A percentile compares a stretch with the other conserved stretches of the same genome.
These are phyloP conservation scores for Pichia ethanolica DNA, from an alignment of 805 yeast species.

Conservation along the genomic window DNA sequence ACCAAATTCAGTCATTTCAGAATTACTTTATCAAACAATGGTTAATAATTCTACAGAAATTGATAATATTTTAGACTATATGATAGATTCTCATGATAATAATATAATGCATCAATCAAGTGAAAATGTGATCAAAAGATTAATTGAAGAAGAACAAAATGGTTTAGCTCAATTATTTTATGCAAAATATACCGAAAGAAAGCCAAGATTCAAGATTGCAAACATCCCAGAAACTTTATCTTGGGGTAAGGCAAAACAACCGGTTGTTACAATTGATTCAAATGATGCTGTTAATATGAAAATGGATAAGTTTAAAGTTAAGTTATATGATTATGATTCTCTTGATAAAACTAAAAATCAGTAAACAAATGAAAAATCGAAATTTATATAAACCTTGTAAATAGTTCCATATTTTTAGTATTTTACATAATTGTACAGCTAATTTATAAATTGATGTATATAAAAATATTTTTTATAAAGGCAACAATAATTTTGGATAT, in stretches of 20 bases:
- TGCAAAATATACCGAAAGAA: slow-evolving; percentile 3
- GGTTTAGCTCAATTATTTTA: slow-evolving; percentile 13
- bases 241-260: slow-evolving; percentile 3
- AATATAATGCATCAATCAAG: slow-evolving; percentile 2
- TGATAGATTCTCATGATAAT: background rate
- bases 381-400: too few species aligned
- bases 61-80: slow-evolving; percentile 6
- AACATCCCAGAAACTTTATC: background rate
- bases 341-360: slow-evolving; percentile 5
- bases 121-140: slow-evolving; percentile 6
- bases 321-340: slow-evolving; percentile 14
- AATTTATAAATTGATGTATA: too few species aligned
- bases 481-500: too few species aligned
- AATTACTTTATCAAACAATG: slow-evolving; percentile 5
- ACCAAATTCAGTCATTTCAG: slow-evolving; percentile 1
- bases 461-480: too few species aligned
- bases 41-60: slow-evolving; percentile 8
- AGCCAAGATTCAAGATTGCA: slow-evolving; percentile 5
- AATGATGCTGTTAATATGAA: slow-evolving; percentile 12
- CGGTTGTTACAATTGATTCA: slow-evolving; percentile 1
- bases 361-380: background rate
- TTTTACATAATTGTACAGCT: too few species aligned
- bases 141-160: slow-evolving; percentile 4
- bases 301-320: slow-evolving; percentile 13
- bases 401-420: too few species aligned